A percentile compares a stretch with the other conserved stretches of the same genome.
phyloP scores from a whole-genome alignment of 768 basidiomycete species.

The Antrodiella citrinella region DNA sequence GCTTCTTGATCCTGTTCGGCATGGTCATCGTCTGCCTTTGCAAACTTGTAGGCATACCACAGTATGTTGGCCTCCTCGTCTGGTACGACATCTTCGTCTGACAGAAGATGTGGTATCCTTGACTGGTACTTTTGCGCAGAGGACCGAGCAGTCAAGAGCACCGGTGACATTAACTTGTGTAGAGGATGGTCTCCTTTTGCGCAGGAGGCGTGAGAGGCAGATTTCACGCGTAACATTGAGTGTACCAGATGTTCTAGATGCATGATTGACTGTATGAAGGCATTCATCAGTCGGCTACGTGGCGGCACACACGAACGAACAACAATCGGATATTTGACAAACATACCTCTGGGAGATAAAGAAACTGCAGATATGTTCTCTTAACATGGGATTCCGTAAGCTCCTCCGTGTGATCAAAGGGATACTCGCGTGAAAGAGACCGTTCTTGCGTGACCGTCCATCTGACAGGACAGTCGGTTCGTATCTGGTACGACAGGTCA shows the following conservation, averaged over 20 bases:
- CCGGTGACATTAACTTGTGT: slow-evolving; percentile 48
- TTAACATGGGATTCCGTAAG: slow-evolving; percentile 39
- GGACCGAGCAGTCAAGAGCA: slow-evolving; percentile 52
- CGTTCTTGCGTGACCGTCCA: slow-evolving; percentile 61
- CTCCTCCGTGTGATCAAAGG: slow-evolving; percentile 31
- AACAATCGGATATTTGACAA: background rate
- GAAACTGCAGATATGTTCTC: slow-evolving; percentile 65
- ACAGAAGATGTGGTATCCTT: slow-evolving; percentile 54
- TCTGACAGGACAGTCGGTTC: slow-evolving; percentile 19
- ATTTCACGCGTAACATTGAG: slow-evolving; percentile 47
- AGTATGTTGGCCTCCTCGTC: slow-evolving; percentile 67
- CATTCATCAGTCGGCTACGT: background rate
- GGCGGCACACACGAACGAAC: background rate
- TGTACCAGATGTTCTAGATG: slow-evolving; percentile 50
- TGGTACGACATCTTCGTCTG: slow-evolving; percentile 49
- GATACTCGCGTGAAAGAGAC: slow-evolving; percentile 45
- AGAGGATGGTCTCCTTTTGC: slow-evolving; percentile 37
- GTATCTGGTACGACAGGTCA: slow-evolving; percentile 8
- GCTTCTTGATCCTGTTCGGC: slow-evolving; percentile 23
- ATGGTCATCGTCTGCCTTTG: slow-evolving; percentile 30
- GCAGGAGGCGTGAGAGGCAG: slow-evolving; percentile 1
- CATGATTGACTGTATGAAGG: slow-evolving; percentile 54
- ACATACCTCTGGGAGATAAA: slow-evolving; percentile 70
- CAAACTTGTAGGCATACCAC: slow-evolving; percentile 66
- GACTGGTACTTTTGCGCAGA: slow-evolving; percentile 53